Base-by-base conservation (phyloP, 257 asterid genomes). In the Paulownia fortunei region DNA sequence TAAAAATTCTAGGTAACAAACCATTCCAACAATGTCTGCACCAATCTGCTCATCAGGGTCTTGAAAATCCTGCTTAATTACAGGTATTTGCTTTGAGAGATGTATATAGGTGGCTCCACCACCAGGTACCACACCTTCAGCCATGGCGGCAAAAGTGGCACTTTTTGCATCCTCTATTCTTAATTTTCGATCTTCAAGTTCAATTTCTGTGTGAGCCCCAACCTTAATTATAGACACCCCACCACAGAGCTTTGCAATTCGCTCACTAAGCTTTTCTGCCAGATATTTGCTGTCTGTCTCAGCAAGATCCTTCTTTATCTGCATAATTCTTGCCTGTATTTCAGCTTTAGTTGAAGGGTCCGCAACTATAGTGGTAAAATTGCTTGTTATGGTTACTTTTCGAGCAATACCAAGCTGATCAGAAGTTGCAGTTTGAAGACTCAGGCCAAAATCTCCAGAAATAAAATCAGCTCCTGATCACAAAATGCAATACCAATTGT, bases 401-500 rank as follows among this genome's bases (percentile, higher is more conserved):
- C 74, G 92, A 51, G 97, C 98, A 85, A 96, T 88, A 61, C 98
- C 99, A 80, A 96, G 99, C 93, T 96, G 99, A 87, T 96, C 99
- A 41, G 98, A 96, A 42, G 99, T 92, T 74, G 92, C 92, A 76
- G 80, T 74, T 47, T 87, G 93, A 80, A 96, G 95, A 68, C 87
- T 82, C 84, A 92, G 80, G 70, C 98, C 98, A 81, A 93, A 81
- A 69, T 90, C 98, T 82, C 97, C 98, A 80, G 88, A 89, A 71
- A 96, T 86, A 88, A 93, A 96, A 91, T 96, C 99, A 86, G 96
- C 97, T 76, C 99, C 99, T 96, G 83, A 41, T 82, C 69, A 42
- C 19, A 72, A 72, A 30, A 30, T 47, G 46, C 24, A 66, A 47
- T 16, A 64, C 18, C 76, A 79, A 73, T 73, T 5, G 46, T 18